phyloP scores from a whole-genome alignment of 257 asterid genomes.

The Solanum virginianum region DNA sequence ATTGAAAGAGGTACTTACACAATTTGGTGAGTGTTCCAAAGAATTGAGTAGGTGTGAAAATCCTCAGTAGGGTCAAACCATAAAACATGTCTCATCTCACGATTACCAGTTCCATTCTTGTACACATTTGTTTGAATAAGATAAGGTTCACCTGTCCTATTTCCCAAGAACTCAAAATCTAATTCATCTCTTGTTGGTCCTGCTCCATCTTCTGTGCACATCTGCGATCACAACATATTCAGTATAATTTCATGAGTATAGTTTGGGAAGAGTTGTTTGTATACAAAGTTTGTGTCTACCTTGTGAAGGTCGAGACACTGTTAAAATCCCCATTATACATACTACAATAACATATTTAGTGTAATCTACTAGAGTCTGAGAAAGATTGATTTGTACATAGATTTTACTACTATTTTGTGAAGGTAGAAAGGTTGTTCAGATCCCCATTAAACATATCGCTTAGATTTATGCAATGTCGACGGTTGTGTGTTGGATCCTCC shows the following conservation, averaged over 20 bases:
- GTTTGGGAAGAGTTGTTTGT: background rate
- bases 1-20: conserved; percentile 29
- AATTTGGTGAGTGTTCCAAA: conserved; percentile 74
- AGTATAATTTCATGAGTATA: background rate
- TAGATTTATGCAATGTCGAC: no score
- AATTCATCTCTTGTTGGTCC: conserved; percentile 93
- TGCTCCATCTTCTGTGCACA: conserved; percentile 75
- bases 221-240: conserved; percentile 20
- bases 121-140: conserved; percentile 75
- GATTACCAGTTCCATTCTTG: conserved; percentile 82
- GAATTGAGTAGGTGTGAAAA: conserved; percentile 63
- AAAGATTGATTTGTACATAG: background rate
- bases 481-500: no score
- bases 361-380: background rate
- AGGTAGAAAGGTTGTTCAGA: background rate
- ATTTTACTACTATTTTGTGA: background rate
- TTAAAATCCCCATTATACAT: no score
- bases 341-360: no score
- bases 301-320: background rate
- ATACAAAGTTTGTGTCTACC: background rate
- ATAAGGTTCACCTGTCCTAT: conserved; percentile 82
- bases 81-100: conserved; percentile 79
- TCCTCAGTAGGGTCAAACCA: conserved; percentile 96
- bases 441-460: background rate
- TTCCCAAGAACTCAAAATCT: conserved; percentile 93